Percentiles rank a stretch among this genome's conserved stretches.
Conservation (phyloP, 2,329 filamentous ascomycete genomes). For the Ustilaginoidea virens region DNA sequence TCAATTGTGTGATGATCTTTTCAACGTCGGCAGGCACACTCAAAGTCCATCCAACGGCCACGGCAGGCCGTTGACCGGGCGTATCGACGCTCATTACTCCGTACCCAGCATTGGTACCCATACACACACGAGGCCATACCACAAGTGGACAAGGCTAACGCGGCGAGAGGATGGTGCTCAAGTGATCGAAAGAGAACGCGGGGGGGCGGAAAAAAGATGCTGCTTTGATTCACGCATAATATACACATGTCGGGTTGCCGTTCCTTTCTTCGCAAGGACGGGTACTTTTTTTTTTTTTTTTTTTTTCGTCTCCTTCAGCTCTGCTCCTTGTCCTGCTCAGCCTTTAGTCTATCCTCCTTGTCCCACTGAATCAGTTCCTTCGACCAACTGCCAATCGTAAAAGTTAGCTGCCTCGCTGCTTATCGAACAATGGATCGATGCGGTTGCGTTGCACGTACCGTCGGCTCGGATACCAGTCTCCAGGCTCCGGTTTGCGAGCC, state of each 20-base stretch:
- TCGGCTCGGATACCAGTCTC: constrained; percentile 71
- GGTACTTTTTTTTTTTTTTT: not conserved
- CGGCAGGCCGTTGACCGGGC: too few relatives aligned
- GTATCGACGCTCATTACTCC: too few relatives aligned
- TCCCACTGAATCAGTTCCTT: constrained; percentile 30
- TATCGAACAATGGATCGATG: not conserved
- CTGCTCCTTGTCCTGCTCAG: constrained; percentile 15
- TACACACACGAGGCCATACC: too few relatives aligned
- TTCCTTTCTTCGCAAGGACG: not conserved
- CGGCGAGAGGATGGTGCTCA: too few relatives aligned
- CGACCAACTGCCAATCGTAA: constrained; percentile 22
- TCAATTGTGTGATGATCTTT: too few relatives aligned
- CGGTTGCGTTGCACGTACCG: constrained; percentile 39
- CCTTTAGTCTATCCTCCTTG: constrained; percentile 23
- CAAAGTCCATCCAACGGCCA: too few relatives aligned
- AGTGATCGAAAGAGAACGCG: too few relatives aligned
- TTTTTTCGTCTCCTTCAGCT: constrained; percentile 7
- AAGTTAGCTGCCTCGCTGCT: constrained; percentile 1
- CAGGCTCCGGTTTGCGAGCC: constrained; percentile 59
- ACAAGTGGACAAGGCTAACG: too few relatives aligned
- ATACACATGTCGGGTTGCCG: not conserved
- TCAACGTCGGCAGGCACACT: too few relatives aligned
- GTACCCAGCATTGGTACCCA: too few relatives aligned
- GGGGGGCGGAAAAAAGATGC: too few relatives aligned
- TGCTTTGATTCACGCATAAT: too few relatives aligned